Base-by-base conservation (phyloP, 2,329 filamentous ascomycete species). In the Nemania sp. region DNA sequence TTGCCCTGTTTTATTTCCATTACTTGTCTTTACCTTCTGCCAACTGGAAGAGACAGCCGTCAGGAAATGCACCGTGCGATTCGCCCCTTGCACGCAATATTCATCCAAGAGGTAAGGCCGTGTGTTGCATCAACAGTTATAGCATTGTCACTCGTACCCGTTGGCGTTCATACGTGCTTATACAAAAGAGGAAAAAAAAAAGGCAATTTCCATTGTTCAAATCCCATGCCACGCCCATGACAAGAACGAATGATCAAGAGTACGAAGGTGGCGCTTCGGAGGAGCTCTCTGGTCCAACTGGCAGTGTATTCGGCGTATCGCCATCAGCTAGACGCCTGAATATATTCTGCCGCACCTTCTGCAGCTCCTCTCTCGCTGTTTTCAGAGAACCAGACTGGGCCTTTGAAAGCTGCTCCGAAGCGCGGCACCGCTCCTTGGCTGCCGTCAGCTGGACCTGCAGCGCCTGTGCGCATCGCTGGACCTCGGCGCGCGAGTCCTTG, bases 291-390 rank as follows among this genome's bases (percentile, higher is more conserved):
- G 47, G n/a, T 35, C 18, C 25, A 12, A 11, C 25, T 17, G 45
- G 12, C 15, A 21, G 21, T 2, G 17, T 7, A 29, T 35, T n/a
- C 13, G 47, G 10, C 20, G 18, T 17, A 13, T 40, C 18, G n/a
- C 35, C 54, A 35, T 51, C 45, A 10, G 57, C 49, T 39, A 69
- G 57, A 34, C 59, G 55, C 48, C 75, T 72, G 61, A 83, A 82
- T 0, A 80, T 77, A 1, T 71, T 65, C 57, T 79, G 76, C 21
- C 82, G 75, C 57, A 78, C 73, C 48, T 70, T 75, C 62, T 84
- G 83, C 45, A 83, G 65, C 40, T 75, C 74, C 12, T 60, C 57
- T 37, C 77, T 73, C 9, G 76, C 74, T 9, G 64, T 53, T 34
- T 75, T 70, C 54, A 80, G 68, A 20, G 71, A 68, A 5, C 62